A percentile compares a stretch with the other conserved stretches of the same genome.
These are phyloP conservation scores for Phoenix dactylifera DNA, from an alignment of 176 grass and related monocot species.

Conservation along the genomic window DNA sequence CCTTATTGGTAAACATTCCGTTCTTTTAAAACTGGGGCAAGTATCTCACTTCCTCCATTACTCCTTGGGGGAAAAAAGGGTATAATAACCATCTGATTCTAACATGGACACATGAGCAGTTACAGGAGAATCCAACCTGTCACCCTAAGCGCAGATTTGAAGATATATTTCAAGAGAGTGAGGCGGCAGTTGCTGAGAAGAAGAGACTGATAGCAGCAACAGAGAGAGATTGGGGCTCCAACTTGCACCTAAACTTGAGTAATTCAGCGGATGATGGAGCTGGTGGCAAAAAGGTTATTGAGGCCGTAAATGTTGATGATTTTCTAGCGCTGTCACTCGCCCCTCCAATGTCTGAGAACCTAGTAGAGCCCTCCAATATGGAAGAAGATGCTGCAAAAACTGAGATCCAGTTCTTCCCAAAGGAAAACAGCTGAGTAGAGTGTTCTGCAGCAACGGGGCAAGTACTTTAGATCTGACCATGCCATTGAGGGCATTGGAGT, in stretches of 20 bases:
- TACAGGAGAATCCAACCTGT: constrained; percentile 15
- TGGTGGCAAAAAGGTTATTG: constrained; percentile 19
- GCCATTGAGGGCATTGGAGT: constrained; percentile 1
- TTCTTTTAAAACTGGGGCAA: too few species aligned
- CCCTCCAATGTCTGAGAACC: constrained; percentile 17
- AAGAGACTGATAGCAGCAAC: constrained; percentile 25
- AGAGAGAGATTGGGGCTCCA: constrained; percentile 11
- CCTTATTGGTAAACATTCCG: too few species aligned
- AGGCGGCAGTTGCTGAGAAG: not conserved
- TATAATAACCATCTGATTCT: too few species aligned
- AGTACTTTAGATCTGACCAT: constrained; percentile 17
- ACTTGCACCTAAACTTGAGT: constrained; percentile 62
- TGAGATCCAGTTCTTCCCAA: constrained; percentile 24
- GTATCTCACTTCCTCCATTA: too few species aligned
- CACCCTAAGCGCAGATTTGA: not conserved
- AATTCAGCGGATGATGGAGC: not conserved
- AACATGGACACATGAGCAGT: not conserved
- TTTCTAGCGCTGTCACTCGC: constrained; percentile 57
- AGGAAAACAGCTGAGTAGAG: constrained; percentile 40
- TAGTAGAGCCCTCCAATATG: too few species aligned
- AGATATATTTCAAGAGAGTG: constrained; percentile 9
- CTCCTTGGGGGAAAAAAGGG: too few species aligned
- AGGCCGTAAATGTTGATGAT: constrained; percentile 23
- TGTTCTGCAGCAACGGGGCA: constrained; percentile 10
- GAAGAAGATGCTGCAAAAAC: not conserved